These are phyloP conservation scores for Coprinopsis sp. DNA, from an alignment of 768 basidiomycete species.

Conservation along the genomic window DNA sequence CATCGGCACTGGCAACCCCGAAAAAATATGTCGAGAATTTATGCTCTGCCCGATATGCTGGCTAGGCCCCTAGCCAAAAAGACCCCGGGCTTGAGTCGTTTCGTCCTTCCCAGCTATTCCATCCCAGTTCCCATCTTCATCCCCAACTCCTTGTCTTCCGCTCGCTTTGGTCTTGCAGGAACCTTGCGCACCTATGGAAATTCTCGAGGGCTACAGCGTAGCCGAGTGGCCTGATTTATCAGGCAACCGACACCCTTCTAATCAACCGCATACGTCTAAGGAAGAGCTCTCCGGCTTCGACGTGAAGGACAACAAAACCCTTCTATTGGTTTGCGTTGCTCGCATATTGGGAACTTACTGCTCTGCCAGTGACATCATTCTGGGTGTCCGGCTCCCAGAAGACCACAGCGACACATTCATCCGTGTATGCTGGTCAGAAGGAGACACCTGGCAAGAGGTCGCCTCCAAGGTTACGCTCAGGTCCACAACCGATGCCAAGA, in stretches of 20 bases:
- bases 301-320: constrained; percentile 1
- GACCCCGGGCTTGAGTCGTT: neutral
- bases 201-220: constrained; percentile 25
- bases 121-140: neutral
- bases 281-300: constrained; percentile 4
- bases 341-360: constrained; percentile 28
- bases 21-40: constrained; percentile 3
- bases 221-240: constrained; percentile 30
- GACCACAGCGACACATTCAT: constrained; percentile 12
- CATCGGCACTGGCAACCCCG: too few species aligned
- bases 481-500: neutral
- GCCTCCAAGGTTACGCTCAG: constrained; percentile 8
- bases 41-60: too few species aligned
- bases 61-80: neutral
- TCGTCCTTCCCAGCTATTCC: neutral
- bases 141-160: neutral
- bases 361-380: constrained; percentile 23
- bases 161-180: neutral
- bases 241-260: constrained; percentile 18
- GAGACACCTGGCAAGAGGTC: constrained; percentile 19
- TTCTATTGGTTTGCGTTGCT: constrained; percentile 20
- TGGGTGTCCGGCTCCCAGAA: constrained; percentile 17
- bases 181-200: neutral
- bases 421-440: constrained; percentile 22
- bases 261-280: constrained; percentile 9